phyloP scores from a whole-genome alignment of 768 basidiomycete species.

The Cystobasidium onofrii region DNA sequence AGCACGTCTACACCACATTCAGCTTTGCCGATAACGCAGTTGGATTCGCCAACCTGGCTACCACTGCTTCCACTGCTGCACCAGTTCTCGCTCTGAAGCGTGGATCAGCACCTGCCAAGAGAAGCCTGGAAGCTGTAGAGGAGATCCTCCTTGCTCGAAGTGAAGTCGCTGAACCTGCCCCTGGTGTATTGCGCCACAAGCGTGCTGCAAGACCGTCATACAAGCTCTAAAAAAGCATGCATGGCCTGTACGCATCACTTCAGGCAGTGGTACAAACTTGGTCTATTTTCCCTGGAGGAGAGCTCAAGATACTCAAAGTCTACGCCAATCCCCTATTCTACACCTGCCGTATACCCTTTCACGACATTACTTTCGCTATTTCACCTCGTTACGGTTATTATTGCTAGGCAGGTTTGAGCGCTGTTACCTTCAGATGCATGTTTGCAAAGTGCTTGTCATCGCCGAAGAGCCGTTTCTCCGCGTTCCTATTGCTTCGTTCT shows the following conservation, averaged over 20 bases:
- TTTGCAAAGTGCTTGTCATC: too few species aligned
- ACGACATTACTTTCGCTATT: too few species aligned
- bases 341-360: too few species aligned
- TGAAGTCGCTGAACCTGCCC: background rate
- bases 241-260: background rate
- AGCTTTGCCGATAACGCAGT: constrained; percentile 18
- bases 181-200: background rate
- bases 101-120: background rate
- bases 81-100: background rate
- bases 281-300: background rate
- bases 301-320: too few species aligned
- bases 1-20: constrained; percentile 23
- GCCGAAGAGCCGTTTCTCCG: too few species aligned
- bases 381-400: too few species aligned
- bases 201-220: background rate
- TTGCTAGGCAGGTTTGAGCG: too few species aligned
- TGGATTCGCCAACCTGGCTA: constrained; percentile 16
- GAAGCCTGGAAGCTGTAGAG: background rate
- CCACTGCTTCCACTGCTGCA: background rate
- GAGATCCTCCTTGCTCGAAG: background rate
- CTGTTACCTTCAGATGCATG: too few species aligned
- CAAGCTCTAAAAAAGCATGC: background rate
- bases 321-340: too few species aligned
- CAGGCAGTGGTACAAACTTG: too few species aligned
- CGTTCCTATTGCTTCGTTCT: too few species aligned